Evolutionary conservation across 768 basidiomycete genomes (phyloP).

Genomic region (Russula sp.): DNA sequence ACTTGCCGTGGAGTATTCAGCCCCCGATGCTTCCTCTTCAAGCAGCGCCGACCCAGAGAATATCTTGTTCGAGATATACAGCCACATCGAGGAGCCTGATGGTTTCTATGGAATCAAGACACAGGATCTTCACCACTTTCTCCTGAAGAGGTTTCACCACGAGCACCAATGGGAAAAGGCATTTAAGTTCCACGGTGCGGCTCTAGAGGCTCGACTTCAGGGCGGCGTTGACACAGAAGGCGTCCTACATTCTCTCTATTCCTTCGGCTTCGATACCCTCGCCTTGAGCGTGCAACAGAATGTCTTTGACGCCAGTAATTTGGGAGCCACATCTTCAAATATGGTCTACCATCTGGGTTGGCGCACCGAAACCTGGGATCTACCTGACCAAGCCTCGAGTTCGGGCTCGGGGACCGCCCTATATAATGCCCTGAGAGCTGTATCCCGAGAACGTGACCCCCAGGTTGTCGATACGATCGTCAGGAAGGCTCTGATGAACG

Average conservation of each 20-base stretch:
- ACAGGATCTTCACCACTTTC: constrained; percentile 69
- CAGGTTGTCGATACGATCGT: constrained; percentile 49
- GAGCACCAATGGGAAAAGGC: constrained; percentile 92
- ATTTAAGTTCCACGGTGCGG: constrained; percentile 85
- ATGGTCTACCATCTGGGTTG: constrained; percentile 83
- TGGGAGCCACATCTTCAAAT: constrained; percentile 39
- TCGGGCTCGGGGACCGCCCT: constrained; percentile 55
- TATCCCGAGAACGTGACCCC: constrained; percentile 74
- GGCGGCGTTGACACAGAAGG: constrained; percentile 53
- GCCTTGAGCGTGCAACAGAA: constrained; percentile 65
- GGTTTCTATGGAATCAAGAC: constrained; percentile 95
- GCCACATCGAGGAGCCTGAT: constrained; percentile 95
- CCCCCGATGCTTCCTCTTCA: constrained; percentile 33
- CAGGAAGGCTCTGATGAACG: constrained; percentile 49
- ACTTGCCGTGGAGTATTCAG: constrained; percentile 55
- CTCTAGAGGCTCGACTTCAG: constrained; percentile 58
- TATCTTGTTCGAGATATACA: constrained; percentile 88
- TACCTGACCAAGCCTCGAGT: constrained; percentile 59
- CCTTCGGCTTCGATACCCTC: constrained; percentile 87
- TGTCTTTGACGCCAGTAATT: constrained; percentile 38
- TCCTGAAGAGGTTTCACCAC: constrained; percentile 85
- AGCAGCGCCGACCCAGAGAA: constrained; percentile 50
- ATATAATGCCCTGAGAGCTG: constrained; percentile 74
- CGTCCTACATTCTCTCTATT: constrained; percentile 75
- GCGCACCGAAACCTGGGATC: constrained; percentile 94